Base-by-base conservation (phyloP, 2,329 filamentous ascomycete genomes). In the Fusarium camptoceras region DNA sequence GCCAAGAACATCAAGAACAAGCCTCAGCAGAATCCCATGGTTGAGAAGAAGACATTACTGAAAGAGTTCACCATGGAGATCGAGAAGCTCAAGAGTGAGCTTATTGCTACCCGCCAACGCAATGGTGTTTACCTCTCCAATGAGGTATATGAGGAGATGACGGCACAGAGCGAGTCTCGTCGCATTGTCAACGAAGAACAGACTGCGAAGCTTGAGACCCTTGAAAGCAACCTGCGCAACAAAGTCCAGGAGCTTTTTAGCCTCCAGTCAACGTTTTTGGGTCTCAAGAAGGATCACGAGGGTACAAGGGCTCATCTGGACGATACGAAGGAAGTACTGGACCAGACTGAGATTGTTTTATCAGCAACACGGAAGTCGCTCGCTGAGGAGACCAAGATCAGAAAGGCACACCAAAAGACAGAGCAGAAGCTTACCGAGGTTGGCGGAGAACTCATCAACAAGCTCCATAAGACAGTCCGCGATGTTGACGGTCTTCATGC, bases 1-100 rank as follows among this genome's bases (percentile, higher is more conserved):
- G 96, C 96, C 18, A 99, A 99, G 84, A 98, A 99, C 73, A 99
- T 99, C 75, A 92, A 93, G 51, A 99, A 99, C 81, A 98, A 98
- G 81, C 97, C 96, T 1, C 96, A 99, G 77, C 87, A 97, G 74
- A 99, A 98, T 80, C 92, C 94, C 50, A 88, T 93, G 76, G 89
- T 98, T 70, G 94, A 93, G 69, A 99, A 98, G 81, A 97, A 96
- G 81, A 97, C 94, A 5, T 81, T 99, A 15, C 86, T 99, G 14
- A 91, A 88, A 64, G 96, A 99, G 71, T 97, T 97, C 70, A 96
- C 95, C 0, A 84, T 87, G 25, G 96, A 99, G 77, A 98, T 99
- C 54, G 94, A 99, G 79, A 96, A 94, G 78, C 85, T 99, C 37
- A 98, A 97, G 83, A 93, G 92, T 72, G 96, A 99, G 77, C 85